Evolutionary conservation across 225 moss, liverwort and hornwort species (phyloP).

Genomic region (Bryum argenteum): DNA sequence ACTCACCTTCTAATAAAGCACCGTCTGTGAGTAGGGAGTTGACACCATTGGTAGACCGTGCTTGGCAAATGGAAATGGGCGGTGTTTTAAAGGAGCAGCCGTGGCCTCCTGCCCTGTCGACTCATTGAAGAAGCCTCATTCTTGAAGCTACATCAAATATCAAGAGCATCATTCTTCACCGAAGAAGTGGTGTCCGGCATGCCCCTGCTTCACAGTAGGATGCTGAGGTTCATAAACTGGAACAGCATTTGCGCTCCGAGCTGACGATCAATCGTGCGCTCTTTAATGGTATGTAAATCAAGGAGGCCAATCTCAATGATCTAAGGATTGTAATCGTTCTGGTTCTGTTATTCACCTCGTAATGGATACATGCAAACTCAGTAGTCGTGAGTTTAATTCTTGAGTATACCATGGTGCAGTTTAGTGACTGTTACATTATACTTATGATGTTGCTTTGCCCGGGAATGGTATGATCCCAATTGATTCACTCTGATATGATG

Average conservation of each 20-base stretch:
- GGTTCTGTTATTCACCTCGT: too few relatives aligned
- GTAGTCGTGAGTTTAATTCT: too few relatives aligned
- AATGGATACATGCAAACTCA: too few relatives aligned
- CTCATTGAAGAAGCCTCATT: slow-evolving; percentile 22
- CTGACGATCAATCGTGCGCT: too few relatives aligned
- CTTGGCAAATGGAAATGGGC: slow-evolving; percentile 99
- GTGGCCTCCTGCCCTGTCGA: slow-evolving; percentile 46
- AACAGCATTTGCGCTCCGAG: slow-evolving; percentile 2
- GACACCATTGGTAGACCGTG: slow-evolving; percentile 79
- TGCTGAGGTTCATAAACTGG: background rate
- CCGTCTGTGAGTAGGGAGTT: slow-evolving; percentile 66
- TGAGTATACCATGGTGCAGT: too few relatives aligned
- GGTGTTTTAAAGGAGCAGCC: slow-evolving; percentile 67
- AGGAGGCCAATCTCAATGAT: too few relatives aligned
- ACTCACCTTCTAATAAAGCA: slow-evolving; percentile 27
- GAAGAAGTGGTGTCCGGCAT: slow-evolving; percentile 8
- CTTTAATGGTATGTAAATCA: too few relatives aligned
- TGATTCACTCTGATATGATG: too few relatives aligned
- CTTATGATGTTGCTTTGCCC: too few relatives aligned
- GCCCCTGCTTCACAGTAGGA: background rate
- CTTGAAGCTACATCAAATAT: background rate
- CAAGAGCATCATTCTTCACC: slow-evolving; percentile 19
- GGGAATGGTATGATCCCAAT: too few relatives aligned
- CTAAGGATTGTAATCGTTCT: too few relatives aligned
- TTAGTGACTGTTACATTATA: too few relatives aligned